phyloP scores from a whole-genome alignment of 371 early-diverging fungal genomes.

The Saksenaea oblongispora region DNA sequence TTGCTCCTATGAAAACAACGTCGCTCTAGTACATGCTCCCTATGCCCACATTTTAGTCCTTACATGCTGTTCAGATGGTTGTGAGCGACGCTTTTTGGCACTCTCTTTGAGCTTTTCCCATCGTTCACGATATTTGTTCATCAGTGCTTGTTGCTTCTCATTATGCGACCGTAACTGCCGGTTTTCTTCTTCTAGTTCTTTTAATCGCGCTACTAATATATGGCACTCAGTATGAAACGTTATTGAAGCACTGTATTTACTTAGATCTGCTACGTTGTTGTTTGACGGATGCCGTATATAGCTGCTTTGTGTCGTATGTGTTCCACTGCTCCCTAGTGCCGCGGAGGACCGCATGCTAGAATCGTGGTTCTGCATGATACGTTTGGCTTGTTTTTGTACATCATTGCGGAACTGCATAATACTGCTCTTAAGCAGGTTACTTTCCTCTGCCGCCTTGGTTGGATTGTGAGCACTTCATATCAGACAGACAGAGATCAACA shows the following conservation, averaged over 20 bases:
- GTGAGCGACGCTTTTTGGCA: constrained; percentile 65
- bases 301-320: constrained; percentile 4
- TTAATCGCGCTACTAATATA: constrained; percentile 33
- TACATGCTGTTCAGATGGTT: constrained; percentile 13
- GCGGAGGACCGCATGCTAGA: constrained; percentile 23
- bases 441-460: constrained; percentile 67
- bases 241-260: neutral
- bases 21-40: neutral
- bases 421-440: constrained; percentile 72
- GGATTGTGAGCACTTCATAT: neutral
- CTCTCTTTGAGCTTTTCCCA: constrained; percentile 91
- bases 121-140: constrained; percentile 79
- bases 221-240: neutral
- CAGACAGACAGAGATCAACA: neutral
- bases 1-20: neutral
- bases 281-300: neutral
- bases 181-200: constrained; percentile 63
- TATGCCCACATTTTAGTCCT: neutral
- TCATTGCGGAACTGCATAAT: constrained; percentile 79
- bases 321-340: neutral
- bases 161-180: constrained; percentile 46
- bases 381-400: constrained; percentile 68
- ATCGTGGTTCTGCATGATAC: constrained; percentile 47
- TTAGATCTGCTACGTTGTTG: constrained; percentile 18
- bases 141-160: constrained; percentile 53